Percentiles rank a stretch among this genome's conserved stretches.
These are phyloP conservation scores for Fusarium udum DNA, from an alignment of 2,329 filamentous ascomycete genomes.

Conservation along the genomic window DNA sequence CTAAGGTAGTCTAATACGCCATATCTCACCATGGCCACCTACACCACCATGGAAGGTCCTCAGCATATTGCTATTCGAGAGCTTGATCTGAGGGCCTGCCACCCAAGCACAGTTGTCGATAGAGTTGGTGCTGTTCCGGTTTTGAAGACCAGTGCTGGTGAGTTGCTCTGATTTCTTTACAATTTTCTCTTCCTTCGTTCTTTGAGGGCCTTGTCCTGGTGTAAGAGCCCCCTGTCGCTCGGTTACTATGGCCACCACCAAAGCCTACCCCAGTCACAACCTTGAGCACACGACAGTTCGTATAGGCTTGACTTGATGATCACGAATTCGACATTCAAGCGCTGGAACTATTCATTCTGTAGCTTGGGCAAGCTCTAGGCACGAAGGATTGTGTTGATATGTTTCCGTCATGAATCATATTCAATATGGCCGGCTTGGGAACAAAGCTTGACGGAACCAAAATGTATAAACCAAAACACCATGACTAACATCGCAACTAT, in stretches of 20 bases:
- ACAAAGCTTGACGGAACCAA: neutral
- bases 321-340: neutral
- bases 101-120: slow-evolving; percentile 60
- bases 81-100: slow-evolving; percentile 60
- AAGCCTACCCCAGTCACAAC: slow-evolving; percentile 16
- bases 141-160: slow-evolving; percentile 68
- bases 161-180: slow-evolving; percentile 46
- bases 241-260: slow-evolving; percentile 37
- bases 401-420: neutral
- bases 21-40: slow-evolving; percentile 21
- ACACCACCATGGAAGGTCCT: slow-evolving; percentile 41
- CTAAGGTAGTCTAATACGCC: slow-evolving; percentile 16
- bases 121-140: slow-evolving; percentile 66
- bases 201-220: slow-evolving; percentile 11
- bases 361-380: neutral
- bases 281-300: slow-evolving; percentile 8
- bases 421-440: neutral
- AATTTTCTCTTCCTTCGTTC: slow-evolving; percentile 9
- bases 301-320: neutral
- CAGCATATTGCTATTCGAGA: slow-evolving; percentile 55
- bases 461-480: slow-evolving; percentile 5
- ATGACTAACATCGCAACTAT: slow-evolving; percentile 34
- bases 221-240: slow-evolving; percentile 24
- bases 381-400: neutral
- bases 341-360: neutral